Evolutionary conservation across 352 stramenopile species (phyloP), one percentile per base, ranked within the genome.

Genomic region (Phytophthora aleatoria): DNA sequence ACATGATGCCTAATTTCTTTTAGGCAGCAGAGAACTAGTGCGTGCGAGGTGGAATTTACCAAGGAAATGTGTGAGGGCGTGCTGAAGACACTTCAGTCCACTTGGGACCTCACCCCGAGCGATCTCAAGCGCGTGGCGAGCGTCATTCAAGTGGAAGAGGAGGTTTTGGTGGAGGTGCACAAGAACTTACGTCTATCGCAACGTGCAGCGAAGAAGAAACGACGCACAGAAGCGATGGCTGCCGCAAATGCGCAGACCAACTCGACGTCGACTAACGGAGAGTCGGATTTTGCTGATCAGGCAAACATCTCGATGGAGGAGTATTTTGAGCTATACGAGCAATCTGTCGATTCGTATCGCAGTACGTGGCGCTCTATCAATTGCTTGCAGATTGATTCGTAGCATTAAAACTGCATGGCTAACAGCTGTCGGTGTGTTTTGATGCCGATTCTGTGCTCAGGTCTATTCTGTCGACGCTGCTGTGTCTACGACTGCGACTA

Each of bases 401-500:
- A 10, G 24, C 30, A 28, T 54, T 24, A 5, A 42, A 13, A 51
- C 7, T 28, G 5, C 20, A 20, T 20, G 20, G 20, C 20, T 20
- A 20, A 20, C 20, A 20, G 20, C 20, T 20, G 20, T 20, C 20
- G 20, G 10, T 50, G 24, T 31, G 24, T 50, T 27, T 35, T 59
- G 3, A 50, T 36, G 16, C 31, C 48, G 8, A 35, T 20, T 58
- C 10, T 58, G 28, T 50, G 10, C 28, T 15, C 35, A 92, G 82
- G 78, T 47, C 71, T 95, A 30, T 92, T 94, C 35, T 95, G 87
- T 60, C 75, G 85, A 27, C 69, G 80, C n/a, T 95, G 87, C 63
- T 92, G 87, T 62, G 76, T 89, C 11, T 95, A 95, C 51, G 87
- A 95, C 64, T 95, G 87, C 48, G 81, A 95, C 57, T 92, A 94